Evolutionary conservation across 2,329 filamentous ascomycete species (phyloP), one percentile per base, ranked within the genome.

Genomic region (Phoma sp.): DNA sequence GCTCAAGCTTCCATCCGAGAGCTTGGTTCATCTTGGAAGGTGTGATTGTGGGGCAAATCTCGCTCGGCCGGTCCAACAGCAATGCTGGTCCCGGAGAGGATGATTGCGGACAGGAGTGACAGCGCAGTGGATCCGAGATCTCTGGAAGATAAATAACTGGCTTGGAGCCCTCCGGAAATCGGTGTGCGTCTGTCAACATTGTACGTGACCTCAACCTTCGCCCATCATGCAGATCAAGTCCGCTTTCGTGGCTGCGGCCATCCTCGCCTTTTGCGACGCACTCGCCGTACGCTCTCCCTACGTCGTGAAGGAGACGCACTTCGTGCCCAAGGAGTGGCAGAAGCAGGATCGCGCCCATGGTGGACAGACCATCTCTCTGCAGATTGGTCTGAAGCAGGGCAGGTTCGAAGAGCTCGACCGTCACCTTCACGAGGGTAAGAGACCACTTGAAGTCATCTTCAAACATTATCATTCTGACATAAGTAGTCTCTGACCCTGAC

Each of bases 361-460:
- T 39, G 70, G 76, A 14, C 78, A 82, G 56, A 71, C 77, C 30
- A 78, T 86, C 55, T 73, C 83, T 32, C 71, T 87, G 41, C 80
- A 84, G 44, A 86, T 86, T 64, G 84, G 81, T 27, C 67, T 87
- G 55, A 85, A 82, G 75, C 84, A 86, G 67, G 76, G 78, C 53
- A 80, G 81, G 38, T 83, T 85, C 52, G 77, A 78, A 14, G 79
- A 82, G 59, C 73, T 86, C 18, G 82, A 86, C 67, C 76, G 78
- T 55, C 82, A 85, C 60, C 73, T 86, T 5, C 76, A 78, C 51
- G 78, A 84, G 70, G 77, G 79, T 80, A 69, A 59, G 65, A 48
- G 0, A 24, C 23, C 8, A 14, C 6, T 9, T 14, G 45, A 41
- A 14, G 2, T 9, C 7, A 10, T 7, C 30, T 8, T 23, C 4